Evolutionary conservation across 75 land plant genomes (phyloP).

Genomic region (Pinus albicaulis): DNA sequence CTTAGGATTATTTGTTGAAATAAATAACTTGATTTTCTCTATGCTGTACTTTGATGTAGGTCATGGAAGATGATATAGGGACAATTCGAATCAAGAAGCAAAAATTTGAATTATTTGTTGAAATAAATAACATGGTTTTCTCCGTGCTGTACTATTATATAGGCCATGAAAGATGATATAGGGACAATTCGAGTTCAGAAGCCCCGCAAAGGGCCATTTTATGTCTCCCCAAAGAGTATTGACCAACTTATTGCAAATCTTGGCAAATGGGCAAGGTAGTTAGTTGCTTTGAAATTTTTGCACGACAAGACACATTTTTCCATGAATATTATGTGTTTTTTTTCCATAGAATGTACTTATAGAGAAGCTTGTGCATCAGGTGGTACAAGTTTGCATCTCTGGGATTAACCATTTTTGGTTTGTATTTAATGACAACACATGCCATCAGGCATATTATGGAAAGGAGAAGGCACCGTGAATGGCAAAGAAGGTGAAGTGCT

Average conservation of each 20-base stretch:
- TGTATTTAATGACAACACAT: conserved; percentile 74
- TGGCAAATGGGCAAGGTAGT: conserved; percentile 88
- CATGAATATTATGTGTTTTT: too few species aligned
- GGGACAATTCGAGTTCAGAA: conserved; percentile 85
- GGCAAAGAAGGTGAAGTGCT: conserved; percentile 65
- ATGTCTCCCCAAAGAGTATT: conserved; percentile 85
- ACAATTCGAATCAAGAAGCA: conserved; percentile 79
- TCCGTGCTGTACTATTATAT: neutral
- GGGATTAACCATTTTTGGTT: conserved; percentile 80
- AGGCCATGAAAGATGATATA: conserved; percentile 94
- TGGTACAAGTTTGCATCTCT: conserved; percentile 88
- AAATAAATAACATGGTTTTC: neutral
- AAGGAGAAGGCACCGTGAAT: conserved; percentile 69
- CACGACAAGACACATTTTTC: too few species aligned
- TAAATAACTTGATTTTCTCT: neutral
- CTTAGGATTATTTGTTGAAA: neutral
- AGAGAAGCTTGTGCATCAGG: conserved; percentile 25
- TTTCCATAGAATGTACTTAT: too few species aligned
- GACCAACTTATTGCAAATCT: conserved; percentile 88
- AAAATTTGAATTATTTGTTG: too few species aligned
- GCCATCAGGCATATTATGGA: conserved; percentile 69
- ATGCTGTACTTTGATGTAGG: conserved; percentile 33
- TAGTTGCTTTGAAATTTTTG: neutral
- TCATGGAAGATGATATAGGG: conserved; percentile 90
- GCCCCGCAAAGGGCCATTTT: conserved; percentile 95